Conservation (phyloP, 1,284 basidiomycete species). For the Ustilago loliicola region DNA sequence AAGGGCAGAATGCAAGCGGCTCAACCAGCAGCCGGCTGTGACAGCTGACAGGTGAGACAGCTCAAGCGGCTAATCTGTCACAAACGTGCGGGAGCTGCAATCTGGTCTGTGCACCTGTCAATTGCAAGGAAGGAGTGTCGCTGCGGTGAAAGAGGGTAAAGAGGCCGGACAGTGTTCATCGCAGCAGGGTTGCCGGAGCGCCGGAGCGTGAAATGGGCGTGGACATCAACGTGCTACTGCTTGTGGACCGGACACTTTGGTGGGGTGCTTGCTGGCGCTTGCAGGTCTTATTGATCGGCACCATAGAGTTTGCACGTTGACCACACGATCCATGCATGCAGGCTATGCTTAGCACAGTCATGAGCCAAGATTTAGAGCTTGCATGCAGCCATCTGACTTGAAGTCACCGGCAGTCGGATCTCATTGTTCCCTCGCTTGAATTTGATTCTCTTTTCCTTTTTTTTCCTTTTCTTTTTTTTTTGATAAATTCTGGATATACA, state of each 20-base stretch:
- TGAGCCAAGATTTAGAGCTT: not conserved
- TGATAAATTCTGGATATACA: too few relatives aligned
- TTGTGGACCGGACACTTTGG: too few relatives aligned
- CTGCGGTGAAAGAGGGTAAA: not conserved
- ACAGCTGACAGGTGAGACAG: not conserved
- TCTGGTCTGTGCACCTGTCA: not conserved
- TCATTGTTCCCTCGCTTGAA: not conserved
- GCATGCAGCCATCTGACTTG: constrained; percentile 1
- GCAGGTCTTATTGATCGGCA: not conserved
- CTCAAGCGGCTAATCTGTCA: not conserved
- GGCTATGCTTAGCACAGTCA: constrained; percentile 3
- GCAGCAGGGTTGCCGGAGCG: not conserved
- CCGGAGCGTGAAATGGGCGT: not conserved
- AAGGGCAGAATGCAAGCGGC: not conserved
- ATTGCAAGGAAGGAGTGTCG: not conserved
- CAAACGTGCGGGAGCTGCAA: not conserved
- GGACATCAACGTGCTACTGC: not conserved
- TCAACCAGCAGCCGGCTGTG: not conserved
- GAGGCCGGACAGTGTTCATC: not conserved
- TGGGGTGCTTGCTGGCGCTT: not conserved
- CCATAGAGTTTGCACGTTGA: not conserved
- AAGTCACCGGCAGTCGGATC: constrained; percentile 19
- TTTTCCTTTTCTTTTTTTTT: too few relatives aligned
- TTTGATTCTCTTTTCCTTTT: not conserved
- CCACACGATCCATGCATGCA: not conserved